Evolutionary conservation across 1,284 basidiomycete genomes (phyloP), one percentile per base, ranked within the genome.

Genomic region (Pseudozyma hubeiensis): DNA sequence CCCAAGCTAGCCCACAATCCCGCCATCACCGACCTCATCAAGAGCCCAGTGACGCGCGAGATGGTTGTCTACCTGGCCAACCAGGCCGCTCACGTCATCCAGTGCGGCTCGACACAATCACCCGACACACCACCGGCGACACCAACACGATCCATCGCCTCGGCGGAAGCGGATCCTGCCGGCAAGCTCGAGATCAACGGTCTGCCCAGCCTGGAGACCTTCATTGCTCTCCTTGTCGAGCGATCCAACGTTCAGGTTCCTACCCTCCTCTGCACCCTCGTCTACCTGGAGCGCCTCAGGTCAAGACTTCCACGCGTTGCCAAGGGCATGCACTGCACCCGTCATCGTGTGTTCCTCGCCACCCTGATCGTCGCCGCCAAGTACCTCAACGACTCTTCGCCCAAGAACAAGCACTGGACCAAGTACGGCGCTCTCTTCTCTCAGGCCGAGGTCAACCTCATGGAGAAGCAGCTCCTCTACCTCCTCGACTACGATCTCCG

Each of bases 281-380:
- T 98, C 79, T 98, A 96, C 87, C 90, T 98, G 64, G 92, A 97
- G 77, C 90, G 96, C 46, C 88, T 99, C 57, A 89, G 91, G 55
- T 85, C 88, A 49, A 92, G 91, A 81, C 87, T 98, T 48, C 93
- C 94, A 10, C 88, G 90, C 59, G 89, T 93, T 85, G 85, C 93
- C 49, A 94, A 93, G 88, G 95, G 95, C 53, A 91, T 95, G 88
- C 90, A 92, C 29, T 96, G 93, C 85, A 95, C 95, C 6, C 90
- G 93, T 53, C 95, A 97, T 85, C 91, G 96, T 51, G 91, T 98
- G 71, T 97, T 99, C 86, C 89, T 99, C 76, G 95, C 96, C 40
- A 91, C 92, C 0, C 90, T 98, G 81, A 98, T 99, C 85, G 92
- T 95, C 51, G 91, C 96, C 33, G 92, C 94, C 78, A 99, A 99